Evolutionary conservation across 805 yeast genomes (phyloP), one percentile per base, ranked within the genome.

Genomic region (Barnettozyma vustinii): DNA sequence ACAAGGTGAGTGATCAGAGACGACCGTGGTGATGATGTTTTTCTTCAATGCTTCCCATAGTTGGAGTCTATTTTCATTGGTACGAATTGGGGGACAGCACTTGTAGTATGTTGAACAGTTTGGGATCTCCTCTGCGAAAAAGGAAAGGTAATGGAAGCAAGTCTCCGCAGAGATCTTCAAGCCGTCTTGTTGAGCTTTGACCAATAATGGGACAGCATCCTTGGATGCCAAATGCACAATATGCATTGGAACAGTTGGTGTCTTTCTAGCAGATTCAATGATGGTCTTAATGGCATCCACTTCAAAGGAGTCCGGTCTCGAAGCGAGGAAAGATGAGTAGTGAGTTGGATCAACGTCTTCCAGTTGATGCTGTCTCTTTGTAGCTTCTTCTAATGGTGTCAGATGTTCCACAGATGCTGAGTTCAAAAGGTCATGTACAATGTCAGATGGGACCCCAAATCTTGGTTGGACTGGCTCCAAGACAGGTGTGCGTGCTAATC

Each of bases 1-100:
- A 68, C 98, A 91, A 2, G 97, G 98, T 4, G 96, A 87, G 67
- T 91, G 98, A 65, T 91, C 98, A 12, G 96, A 86, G 7, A 92
- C 97, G 5, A 91, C 96, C 3, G 96, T 82, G 15, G 87, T 78
- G 52, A 91, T 83, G 30, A 82, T 69, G 35, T 80, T 81, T 20
- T 74, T 74, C 47, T 77, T 64, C 32, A 92, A 71, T 0, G 92
- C 97, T 49, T 75, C 68, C 97, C 97, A 92, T 42, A 91, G 74
- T 35, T 76, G 72, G 40, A 74, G 66, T 56, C 94, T 75, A 65
- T 92, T 92, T 40, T 75, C 74, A 53, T 84, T 82, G 1, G 85
- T 72, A 52, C 98, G 73, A 56, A 91, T 91, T 2, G 98, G 98
- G 1, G 98, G 98, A 65, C 97, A 92, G 63, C 97, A 92, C 67